These are phyloP conservation scores for Cylindrodendrum hubeiense DNA, from an alignment of 2,329 filamentous ascomycete genomes.

Conservation along the genomic window DNA sequence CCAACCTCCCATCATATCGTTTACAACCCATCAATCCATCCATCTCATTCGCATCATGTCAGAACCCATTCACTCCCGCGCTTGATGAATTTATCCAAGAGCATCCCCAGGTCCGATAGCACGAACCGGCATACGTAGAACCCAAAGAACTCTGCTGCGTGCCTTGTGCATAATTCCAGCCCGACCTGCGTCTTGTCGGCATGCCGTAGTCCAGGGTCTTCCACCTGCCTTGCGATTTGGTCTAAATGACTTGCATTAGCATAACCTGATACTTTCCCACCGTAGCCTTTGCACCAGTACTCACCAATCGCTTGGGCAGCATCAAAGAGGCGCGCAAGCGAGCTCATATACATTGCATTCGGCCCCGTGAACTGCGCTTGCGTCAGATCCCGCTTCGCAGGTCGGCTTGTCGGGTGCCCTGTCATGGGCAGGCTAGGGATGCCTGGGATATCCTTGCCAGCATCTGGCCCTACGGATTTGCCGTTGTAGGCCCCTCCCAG, in stretches of 20 bases:
- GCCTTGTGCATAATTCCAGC: slow-evolving; percentile 90
- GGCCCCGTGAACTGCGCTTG: slow-evolving; percentile 83
- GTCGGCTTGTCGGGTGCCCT: slow-evolving; percentile 71
- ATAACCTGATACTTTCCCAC: not conserved
- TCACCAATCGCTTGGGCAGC: slow-evolving; percentile 92
- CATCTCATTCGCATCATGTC: slow-evolving; percentile 41
- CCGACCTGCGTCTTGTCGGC: slow-evolving; percentile 96
- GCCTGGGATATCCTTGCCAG: slow-evolving; percentile 56
- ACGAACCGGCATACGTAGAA: slow-evolving; percentile 98
- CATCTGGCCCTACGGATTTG: slow-evolving; percentile 40
- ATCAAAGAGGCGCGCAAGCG: slow-evolving; percentile 91
- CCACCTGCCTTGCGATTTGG: slow-evolving; percentile 95
- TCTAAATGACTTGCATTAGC: slow-evolving; percentile 65
- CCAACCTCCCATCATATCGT: slow-evolving; percentile 22
- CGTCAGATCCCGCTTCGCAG: slow-evolving; percentile 77
- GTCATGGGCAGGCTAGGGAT: slow-evolving; percentile 86
- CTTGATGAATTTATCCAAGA: slow-evolving; percentile 98
- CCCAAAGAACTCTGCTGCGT: slow-evolving; percentile 97
- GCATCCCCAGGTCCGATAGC: slow-evolving; percentile 82
- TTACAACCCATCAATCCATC: slow-evolving; percentile 14
- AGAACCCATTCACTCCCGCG: slow-evolving; percentile 94
- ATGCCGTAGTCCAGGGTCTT: slow-evolving; percentile 92
- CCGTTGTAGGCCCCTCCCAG: slow-evolving; percentile 62
- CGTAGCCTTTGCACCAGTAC: slow-evolving; percentile 42
- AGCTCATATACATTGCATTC: slow-evolving; percentile 90